A percentile compares a stretch with the other conserved stretches of the same genome.
These are phyloP conservation scores for Agaricus sinodeliciosus DNA, from an alignment of 768 basidiomycete genomes.

Conservation along the genomic window DNA sequence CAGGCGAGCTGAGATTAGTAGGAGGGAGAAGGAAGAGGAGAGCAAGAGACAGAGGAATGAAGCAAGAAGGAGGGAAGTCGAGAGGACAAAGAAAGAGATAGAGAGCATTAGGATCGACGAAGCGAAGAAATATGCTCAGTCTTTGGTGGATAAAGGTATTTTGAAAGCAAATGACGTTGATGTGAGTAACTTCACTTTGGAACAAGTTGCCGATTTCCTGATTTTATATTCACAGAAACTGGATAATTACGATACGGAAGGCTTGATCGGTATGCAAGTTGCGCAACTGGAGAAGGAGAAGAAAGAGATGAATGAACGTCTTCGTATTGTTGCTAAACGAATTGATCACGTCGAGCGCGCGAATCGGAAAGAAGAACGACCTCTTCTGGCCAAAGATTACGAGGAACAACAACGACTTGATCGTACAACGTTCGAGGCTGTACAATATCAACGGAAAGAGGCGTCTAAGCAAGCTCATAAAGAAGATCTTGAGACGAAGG, in stretches of 20 bases:
- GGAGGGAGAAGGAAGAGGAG: conserved; percentile 69
- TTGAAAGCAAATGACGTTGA: conserved; percentile 58
- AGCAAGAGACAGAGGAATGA: conserved; percentile 57
- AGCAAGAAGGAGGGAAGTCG: conserved; percentile 53
- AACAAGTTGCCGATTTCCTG: conserved; percentile 1
- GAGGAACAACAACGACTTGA: conserved; percentile 78
- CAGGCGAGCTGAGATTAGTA: conserved; percentile 59
- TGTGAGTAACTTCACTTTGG: conserved; percentile 32
- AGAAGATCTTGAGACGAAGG: conserved; percentile 69
- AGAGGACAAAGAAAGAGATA: conserved; percentile 63
- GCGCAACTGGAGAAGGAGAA: conserved; percentile 97
- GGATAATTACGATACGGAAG: conserved; percentile 79
- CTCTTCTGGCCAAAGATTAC: conserved; percentile 82
- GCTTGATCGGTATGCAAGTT: conserved; percentile 84
- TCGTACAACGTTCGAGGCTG: conserved; percentile 55
- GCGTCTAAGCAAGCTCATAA: conserved; percentile 49
- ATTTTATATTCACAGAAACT: conserved; percentile 47
- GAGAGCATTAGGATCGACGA: conserved; percentile 77
- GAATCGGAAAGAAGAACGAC: conserved; percentile 87
- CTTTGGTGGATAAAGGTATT: conserved; percentile 72
- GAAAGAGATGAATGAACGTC: conserved; percentile 73
- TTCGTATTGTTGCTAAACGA: conserved; percentile 80
- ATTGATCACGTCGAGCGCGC: conserved; percentile 95
- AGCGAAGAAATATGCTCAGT: conserved; percentile 83
- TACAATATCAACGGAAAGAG: conserved; percentile 54